Conservation (phyloP, 805 yeast genomes). For the Kazachstania viticola region DNA sequence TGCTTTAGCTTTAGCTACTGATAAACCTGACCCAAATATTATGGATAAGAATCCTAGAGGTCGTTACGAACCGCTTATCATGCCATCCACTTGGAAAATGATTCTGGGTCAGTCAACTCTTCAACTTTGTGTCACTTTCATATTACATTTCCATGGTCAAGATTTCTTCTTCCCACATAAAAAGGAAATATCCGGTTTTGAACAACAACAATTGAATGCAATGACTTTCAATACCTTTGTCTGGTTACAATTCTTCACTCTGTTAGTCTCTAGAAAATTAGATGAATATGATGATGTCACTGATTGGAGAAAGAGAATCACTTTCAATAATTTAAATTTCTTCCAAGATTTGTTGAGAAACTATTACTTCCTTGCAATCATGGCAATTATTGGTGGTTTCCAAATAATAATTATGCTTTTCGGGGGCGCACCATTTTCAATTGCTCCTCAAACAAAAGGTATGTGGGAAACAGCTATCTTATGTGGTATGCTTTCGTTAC, state of each 20-base stretch:
- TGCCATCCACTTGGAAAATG: conserved; percentile 97
- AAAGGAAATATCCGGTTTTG: conserved; percentile 28
- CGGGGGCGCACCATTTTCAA: conserved; percentile 92
- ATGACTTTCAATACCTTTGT: conserved; percentile 93
- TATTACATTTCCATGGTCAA: conserved; percentile 69
- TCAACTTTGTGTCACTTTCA: conserved; percentile 73
- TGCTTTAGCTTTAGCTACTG: conserved; percentile 94
- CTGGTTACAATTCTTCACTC: conserved; percentile 93
- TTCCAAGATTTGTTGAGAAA: conserved; percentile 74
- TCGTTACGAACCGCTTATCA: conserved; percentile 63
- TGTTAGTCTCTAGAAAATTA: conserved; percentile 80
- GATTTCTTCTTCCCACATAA: conserved; percentile 38
- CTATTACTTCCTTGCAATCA: conserved; percentile 67
- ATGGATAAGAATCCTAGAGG: conserved; percentile 78
- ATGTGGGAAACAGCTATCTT: conserved; percentile 86
- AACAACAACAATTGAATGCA: conserved; percentile 55
- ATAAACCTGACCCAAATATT: conserved; percentile 79
- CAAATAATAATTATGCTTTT: conserved; percentile 90
- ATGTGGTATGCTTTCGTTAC: conserved; percentile 72
- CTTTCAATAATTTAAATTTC: conserved; percentile 62
- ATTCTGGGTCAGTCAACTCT: conserved; percentile 74
- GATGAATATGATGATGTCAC: conserved; percentile 73
- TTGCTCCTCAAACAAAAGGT: conserved; percentile 65
- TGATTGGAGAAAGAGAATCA: conserved; percentile 45
- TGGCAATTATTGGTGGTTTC: conserved; percentile 63